Conservation (phyloP, 2,329 filamentous ascomycete genomes). For the Colletotrichum sp. region DNA sequence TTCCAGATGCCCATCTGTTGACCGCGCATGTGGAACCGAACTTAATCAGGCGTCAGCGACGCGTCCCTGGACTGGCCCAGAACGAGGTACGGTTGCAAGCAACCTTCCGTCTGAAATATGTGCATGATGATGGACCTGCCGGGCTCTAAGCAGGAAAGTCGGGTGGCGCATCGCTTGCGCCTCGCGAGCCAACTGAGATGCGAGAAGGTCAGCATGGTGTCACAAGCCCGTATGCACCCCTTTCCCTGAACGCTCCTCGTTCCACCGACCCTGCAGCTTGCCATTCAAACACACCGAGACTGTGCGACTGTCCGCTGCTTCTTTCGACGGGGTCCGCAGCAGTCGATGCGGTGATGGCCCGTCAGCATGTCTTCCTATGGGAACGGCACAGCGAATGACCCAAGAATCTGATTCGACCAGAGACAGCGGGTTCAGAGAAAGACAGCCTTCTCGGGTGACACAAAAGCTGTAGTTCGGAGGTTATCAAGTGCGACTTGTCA, state of each 20-base stretch:
- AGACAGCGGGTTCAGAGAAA: not conserved
- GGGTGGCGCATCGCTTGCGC: not conserved
- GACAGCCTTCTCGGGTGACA: not conserved
- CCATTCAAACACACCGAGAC: not conserved
- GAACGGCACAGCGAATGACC: not conserved
- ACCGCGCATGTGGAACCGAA: not conserved
- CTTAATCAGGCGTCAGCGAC: not conserved
- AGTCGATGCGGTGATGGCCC: not conserved
- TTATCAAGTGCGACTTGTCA: slow-evolving; percentile 1
- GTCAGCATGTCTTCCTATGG: not conserved
- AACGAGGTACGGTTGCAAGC: not conserved
- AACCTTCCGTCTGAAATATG: not conserved
- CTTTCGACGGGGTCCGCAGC: not conserved
- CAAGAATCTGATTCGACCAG: not conserved
- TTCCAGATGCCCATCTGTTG: not conserved
- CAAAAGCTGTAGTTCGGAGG: not conserved
- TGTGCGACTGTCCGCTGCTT: not conserved
- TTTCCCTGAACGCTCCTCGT: not conserved
- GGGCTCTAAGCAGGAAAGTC: not conserved
- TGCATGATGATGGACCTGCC: not conserved
- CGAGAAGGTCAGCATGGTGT: not conserved
- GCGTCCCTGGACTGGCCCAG: not conserved
- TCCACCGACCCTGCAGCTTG: not conserved
- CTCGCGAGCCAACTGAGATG: not conserved
- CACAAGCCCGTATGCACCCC: not conserved